Base-by-base conservation (phyloP, 306 rosid genomes). In the Cicer bijugum region DNA sequence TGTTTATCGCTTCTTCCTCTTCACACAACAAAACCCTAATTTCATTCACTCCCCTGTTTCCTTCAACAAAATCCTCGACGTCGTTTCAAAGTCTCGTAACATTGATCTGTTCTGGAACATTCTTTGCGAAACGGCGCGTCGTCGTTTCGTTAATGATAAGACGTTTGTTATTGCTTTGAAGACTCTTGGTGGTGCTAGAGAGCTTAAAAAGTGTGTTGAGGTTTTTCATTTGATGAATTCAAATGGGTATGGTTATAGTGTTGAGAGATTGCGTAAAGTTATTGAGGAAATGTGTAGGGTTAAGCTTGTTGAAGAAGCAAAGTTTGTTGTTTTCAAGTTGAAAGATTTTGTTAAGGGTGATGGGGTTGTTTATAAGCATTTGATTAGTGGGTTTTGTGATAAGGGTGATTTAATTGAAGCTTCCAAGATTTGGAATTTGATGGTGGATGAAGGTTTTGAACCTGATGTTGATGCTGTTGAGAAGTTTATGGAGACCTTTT, bases 341-440 rank as follows among this genome's bases (percentile, higher is more conserved):
- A 88, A 65, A 53, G 97, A 89, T 65, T 81, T 68, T 75, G 80
- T 89, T 65, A 61, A 62, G 76, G 87, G 72, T 28, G 69, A 89
- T 75, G 89, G 85, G 76, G 76, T 68, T 5, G 89, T 85, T 52
- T 91, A 85, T 12, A 81, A 62, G 81, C 65, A 33, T 61, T 82
- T 89, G 89, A 78, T 91, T 59, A 33, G 59, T 9, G 96, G 96
- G 33, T 93, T 75, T 14, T 93, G 97, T 50, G 88, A 87, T 12
- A 83, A 71, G 51, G 93, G 97, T 35, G 88, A 90, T 72, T 67
- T 93, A 71, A 63, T 90, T 62, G 97, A 90, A 75, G 97, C 92
- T 78, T 86, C 93, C 0, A 93, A 85, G 69, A 9, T 89, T 42
- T 90, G 98, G 96, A 93, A 93, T 66, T 80, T 85, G 76, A 93